These are phyloP conservation scores for Phytophthora palmivora DNA, from an alignment of 352 stramenopile genomes.

Conservation along the genomic window DNA sequence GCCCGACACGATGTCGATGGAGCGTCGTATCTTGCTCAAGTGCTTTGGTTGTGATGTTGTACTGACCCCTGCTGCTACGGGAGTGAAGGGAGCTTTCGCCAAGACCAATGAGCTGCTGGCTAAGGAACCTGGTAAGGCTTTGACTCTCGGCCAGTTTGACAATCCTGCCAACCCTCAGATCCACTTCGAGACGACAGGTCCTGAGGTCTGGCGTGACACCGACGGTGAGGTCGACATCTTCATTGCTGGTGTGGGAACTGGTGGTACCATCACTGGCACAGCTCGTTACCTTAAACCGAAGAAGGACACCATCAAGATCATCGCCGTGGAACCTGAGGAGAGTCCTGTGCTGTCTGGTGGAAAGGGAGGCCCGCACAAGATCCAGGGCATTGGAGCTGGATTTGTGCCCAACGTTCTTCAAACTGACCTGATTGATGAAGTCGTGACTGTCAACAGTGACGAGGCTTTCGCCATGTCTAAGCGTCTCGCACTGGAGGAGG, in stretches of 20 bases:
- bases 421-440: conserved; percentile 89
- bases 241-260: conserved; percentile 88
- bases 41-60: conserved; percentile 93
- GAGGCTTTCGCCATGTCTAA: conserved; percentile 90
- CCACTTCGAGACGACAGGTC: conserved; percentile 89
- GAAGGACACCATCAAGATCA: conserved; percentile 84
- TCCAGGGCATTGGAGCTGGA: conserved; percentile 86
- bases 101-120: conserved; percentile 82
- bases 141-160: conserved; percentile 96
- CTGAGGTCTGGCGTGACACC: conserved; percentile 91
- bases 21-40: conserved; percentile 95
- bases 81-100: conserved; percentile 78
- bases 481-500: conserved; percentile 84
- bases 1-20: conserved; percentile 96
- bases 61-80: conserved; percentile 89
- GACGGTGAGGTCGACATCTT: conserved; percentile 89
- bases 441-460: conserved; percentile 82
- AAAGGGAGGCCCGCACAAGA: conserved; percentile 85
- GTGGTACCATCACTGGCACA: conserved; percentile 88
- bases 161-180: conserved; percentile 97
- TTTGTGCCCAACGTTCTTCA: conserved; percentile 86
- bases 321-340: conserved; percentile 87
- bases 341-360: conserved; percentile 84
- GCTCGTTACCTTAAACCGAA: conserved; percentile 89
- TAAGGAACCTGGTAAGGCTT: conserved; percentile 70